These are phyloP conservation scores for Lentinula aciculospora DNA, from an alignment of 768 basidiomycete genomes.

Conservation along the genomic window DNA sequence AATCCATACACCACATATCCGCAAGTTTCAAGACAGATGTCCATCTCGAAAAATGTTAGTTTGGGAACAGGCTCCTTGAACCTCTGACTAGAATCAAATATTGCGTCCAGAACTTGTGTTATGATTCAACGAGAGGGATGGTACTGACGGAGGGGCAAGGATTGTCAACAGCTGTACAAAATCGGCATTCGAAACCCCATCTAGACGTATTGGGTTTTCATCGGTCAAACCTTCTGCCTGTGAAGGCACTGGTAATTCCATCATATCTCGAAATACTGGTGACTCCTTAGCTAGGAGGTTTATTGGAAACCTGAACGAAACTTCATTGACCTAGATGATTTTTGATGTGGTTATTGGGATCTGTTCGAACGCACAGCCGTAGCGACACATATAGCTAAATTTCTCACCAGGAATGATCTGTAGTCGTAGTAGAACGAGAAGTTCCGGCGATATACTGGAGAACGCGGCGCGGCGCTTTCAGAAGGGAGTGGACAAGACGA, in stretches of 20 bases:
- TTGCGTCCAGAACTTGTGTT: too few relatives aligned
- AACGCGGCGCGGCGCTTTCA: neutral
- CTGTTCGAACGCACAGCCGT: neutral
- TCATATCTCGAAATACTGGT: neutral
- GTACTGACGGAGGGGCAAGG: slow-evolving; percentile 3
- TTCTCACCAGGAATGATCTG: neutral
- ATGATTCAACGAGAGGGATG: too few relatives aligned
- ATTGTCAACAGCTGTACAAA: slow-evolving; percentile 6
- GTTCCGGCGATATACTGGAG: neutral
- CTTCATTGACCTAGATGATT: neutral
- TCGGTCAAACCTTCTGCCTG: neutral
- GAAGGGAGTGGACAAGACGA: neutral
- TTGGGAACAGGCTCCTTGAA: neutral
- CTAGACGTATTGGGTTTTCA: slow-evolving; percentile 11
- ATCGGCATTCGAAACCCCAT: slow-evolving; percentile 18
- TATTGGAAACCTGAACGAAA: neutral
- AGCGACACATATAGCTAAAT: neutral
- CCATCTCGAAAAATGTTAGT: neutral
- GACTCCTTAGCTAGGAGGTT: neutral
- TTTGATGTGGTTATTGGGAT: neutral
- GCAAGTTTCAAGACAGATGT: slow-evolving; percentile 1
- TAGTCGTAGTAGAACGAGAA: neutral
- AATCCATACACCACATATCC: slow-evolving; percentile 1
- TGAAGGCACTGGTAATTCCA: neutral
- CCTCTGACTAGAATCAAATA: neutral